Evolutionary conservation across 2,329 filamentous ascomycete species (phyloP).

Genomic region (Diaporthe australafricana): DNA sequence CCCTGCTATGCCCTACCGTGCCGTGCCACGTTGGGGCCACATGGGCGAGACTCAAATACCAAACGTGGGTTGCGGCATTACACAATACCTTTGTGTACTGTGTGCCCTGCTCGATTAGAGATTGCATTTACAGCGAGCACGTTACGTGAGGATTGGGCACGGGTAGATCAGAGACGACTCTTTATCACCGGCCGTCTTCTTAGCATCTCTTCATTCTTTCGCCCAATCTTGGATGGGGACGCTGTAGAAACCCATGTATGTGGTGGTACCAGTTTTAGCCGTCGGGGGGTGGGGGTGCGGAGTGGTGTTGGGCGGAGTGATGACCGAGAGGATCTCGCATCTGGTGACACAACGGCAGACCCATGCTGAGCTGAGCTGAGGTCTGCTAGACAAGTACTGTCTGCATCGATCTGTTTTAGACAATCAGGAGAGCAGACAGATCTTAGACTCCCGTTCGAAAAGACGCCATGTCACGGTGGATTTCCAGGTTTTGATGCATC

Average conservation of each 20-base stretch:
- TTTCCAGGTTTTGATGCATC: constrained; percentile 14
- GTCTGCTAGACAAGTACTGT: background rate
- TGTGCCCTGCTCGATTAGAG: background rate
- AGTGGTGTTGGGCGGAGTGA: too few species aligned
- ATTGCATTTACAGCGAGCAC: background rate
- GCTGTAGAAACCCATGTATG: background rate
- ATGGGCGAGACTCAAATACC: background rate
- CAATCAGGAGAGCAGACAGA: background rate
- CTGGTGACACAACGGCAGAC: background rate
- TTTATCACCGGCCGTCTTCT: background rate
- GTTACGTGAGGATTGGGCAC: background rate
- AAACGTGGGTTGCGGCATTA: background rate
- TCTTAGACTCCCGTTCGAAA: too few species aligned
- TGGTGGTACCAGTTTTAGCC: background rate
- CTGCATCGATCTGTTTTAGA: constrained; percentile 1
- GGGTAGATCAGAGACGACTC: background rate
- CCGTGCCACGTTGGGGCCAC: background rate
- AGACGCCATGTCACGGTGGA: constrained; percentile 12
- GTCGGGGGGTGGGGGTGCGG: too few species aligned
- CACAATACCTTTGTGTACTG: background rate
- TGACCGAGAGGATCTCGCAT: background rate
- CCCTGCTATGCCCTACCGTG: too few species aligned
- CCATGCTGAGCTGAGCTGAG: background rate
- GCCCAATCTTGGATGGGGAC: too few species aligned
- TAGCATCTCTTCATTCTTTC: background rate